Evolutionary conservation across 2,329 filamentous ascomycete genomes (phyloP), one percentile per base, ranked within the genome.

Genomic region (Fusarium lyarnte): DNA sequence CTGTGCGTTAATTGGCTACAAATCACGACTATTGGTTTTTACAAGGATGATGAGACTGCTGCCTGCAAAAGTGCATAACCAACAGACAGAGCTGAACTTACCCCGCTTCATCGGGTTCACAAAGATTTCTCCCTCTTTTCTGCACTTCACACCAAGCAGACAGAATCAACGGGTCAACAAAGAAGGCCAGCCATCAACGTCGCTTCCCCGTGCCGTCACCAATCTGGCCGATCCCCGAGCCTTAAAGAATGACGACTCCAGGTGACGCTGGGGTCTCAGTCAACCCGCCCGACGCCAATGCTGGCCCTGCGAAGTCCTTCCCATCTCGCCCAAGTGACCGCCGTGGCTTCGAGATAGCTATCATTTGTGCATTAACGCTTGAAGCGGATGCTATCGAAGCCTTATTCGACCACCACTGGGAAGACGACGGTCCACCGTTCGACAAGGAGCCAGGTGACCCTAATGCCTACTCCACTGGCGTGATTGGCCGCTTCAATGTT

Each of bases 341-440:
- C 1, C 23, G 12, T 2, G 60, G n/a, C 3, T 66, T 66, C 10
- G 60, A 65, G 33, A 57, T 61, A 8, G 65, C 65, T 3, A 66
- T 68, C 1, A 45, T 68, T 1, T 68, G 62, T 0, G 62, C 65
- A 0, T 10, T 21, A 0, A 9, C 23, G 0, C 6, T 69, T 0
- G 65, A 31, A 4, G 65, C 43, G 2, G 39, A 69, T 10, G 43
- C 49, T 0, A 16, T 69, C 3, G 27, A 45, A 1, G 42, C 63
- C 0, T 47, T 66, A 1, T 69, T 67, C 6, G 66, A 69, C 7
- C 10, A 12, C 0, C 1, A 47, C 31, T 69, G 51, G 57, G 38
- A 52, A 21, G 6, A 58, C 3, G 16, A 51, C 0, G 51, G 23
- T 0, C n/a, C 0, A 0, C 5, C 14, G 4, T 64, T 58, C 0